Percentiles rank a stretch among this genome's conserved stretches.
phyloP scores from a whole-genome alignment of 495 filamentous ascomycete genomes.

The Acidiella bohemica region DNA sequence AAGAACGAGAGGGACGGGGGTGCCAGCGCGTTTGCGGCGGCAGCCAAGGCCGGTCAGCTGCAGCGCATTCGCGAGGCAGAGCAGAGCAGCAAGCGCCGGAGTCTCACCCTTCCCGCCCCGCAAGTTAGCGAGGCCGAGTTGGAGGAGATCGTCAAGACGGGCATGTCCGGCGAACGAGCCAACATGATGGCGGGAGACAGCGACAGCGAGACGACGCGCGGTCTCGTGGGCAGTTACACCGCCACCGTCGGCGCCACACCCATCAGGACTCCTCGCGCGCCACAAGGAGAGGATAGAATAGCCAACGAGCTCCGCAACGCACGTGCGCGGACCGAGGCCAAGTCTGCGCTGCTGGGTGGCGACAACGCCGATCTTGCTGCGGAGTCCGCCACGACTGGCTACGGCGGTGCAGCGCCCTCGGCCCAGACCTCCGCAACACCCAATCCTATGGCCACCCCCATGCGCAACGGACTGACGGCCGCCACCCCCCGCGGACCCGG shows the following conservation, averaged over 20 bases:
- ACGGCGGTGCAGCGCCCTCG: constrained; percentile 72
- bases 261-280: constrained; percentile 79
- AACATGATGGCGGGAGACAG: constrained; percentile 58
- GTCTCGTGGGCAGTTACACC: constrained; percentile 73
- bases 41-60: constrained; percentile 84
- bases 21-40: constrained; percentile 69
- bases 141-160: constrained; percentile 98
- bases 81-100: constrained; percentile 80
- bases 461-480: constrained; percentile 57
- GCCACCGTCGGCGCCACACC: constrained; percentile 69
- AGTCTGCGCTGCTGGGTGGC: constrained; percentile 87
- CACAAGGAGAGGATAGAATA: constrained; percentile 85
- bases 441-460: constrained; percentile 87
- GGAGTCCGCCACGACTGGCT: constrained; percentile 74
- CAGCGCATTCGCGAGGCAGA: constrained; percentile 94
- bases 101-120: constrained; percentile 66
- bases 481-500: constrained; percentile 58
- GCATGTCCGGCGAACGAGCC: constrained; percentile 84
- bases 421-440: constrained; percentile 74
- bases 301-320: constrained; percentile 96
- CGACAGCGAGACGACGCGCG: constrained; percentile 75
- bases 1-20: constrained; percentile 73
- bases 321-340: constrained; percentile 78
- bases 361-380: constrained; percentile 75
- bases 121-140: constrained; percentile 88